Percentiles rank a stretch among this genome's conserved stretches.
Conservation (phyloP, 768 basidiomycete genomes). For the Kwoniella mangroviensis region DNA sequence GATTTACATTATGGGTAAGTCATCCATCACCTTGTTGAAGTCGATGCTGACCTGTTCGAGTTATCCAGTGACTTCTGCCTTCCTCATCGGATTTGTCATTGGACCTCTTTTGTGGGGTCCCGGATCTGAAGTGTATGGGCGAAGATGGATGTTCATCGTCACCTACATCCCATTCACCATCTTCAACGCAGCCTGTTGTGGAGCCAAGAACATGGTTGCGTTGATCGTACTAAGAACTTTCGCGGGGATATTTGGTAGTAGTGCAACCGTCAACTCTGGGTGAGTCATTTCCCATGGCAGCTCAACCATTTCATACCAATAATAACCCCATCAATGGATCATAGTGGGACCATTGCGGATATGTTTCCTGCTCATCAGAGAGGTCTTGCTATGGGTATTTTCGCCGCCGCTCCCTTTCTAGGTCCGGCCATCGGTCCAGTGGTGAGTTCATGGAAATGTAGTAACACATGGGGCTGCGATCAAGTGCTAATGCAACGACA, state of each 20-base stretch:
- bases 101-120: slow-evolving; percentile 24
- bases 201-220: slow-evolving; percentile 52
- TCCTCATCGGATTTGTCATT: background rate
- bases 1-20: slow-evolving; percentile 44
- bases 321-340: too few species aligned
- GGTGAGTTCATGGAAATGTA: slow-evolving; percentile 43
- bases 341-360: slow-evolving; percentile 48
- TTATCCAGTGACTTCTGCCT: background rate
- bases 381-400: slow-evolving; percentile 45
- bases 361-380: slow-evolving; percentile 42
- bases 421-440: slow-evolving; percentile 51
- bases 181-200: slow-evolving; percentile 54
- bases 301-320: too few species aligned
- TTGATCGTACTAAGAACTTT: slow-evolving; percentile 58
- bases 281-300: background rate
- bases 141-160: slow-evolving; percentile 55
- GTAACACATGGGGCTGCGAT: background rate
- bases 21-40: slow-evolving; percentile 12
- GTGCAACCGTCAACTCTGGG: slow-evolving; percentile 55
- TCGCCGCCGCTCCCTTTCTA: slow-evolving; percentile 47
- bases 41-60: slow-evolving; percentile 39
- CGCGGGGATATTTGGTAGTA: slow-evolving; percentile 54
- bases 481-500: slow-evolving; percentile 18
- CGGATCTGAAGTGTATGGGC: slow-evolving; percentile 54
- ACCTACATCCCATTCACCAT: slow-evolving; percentile 54